Evolutionary conservation across 169 alveolate genomes (phyloP).

Genomic region (Theileria parva): DNA sequence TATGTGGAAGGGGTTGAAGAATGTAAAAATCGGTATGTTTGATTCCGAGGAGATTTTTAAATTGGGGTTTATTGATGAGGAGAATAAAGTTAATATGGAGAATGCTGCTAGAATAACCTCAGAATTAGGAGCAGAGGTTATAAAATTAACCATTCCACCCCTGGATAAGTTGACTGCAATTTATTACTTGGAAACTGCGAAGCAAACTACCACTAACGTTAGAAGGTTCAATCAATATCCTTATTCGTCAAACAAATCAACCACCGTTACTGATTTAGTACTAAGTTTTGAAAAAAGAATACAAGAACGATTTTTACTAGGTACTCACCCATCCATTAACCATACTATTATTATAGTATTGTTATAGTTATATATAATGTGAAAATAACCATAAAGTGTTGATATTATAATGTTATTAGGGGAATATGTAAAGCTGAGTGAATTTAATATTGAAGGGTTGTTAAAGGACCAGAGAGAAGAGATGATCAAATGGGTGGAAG

Average conservation of each 20-base stretch:
- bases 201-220: conserved; percentile 48
- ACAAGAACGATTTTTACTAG: conserved; percentile 1
- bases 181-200: conserved; percentile 43
- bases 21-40: conserved; percentile 26
- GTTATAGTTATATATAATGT: neutral
- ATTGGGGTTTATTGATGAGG: conserved; percentile 22
- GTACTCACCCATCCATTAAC: conserved; percentile 11
- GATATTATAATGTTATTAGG: neutral
- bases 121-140: conserved; percentile 41
- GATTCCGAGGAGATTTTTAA: conserved; percentile 19
- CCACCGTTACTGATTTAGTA: neutral
- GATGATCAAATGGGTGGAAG: conserved; percentile 28
- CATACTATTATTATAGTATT: neutral
- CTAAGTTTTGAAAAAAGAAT: conserved; percentile 11
- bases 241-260: conserved; percentile 11
- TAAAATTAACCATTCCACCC: conserved; percentile 7
- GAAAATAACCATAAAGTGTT: no score
- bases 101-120: conserved; percentile 20
- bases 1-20: neutral
- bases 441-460: conserved; percentile 17
- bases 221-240: conserved; percentile 40
- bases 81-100: conserved; percentile 23
- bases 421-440: conserved; percentile 1
- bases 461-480: conserved; percentile 10
- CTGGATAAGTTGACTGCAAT: conserved; percentile 7